Conservation (phyloP, 1,284 basidiomycete species). For the Veloporphyrellus conicus region DNA sequence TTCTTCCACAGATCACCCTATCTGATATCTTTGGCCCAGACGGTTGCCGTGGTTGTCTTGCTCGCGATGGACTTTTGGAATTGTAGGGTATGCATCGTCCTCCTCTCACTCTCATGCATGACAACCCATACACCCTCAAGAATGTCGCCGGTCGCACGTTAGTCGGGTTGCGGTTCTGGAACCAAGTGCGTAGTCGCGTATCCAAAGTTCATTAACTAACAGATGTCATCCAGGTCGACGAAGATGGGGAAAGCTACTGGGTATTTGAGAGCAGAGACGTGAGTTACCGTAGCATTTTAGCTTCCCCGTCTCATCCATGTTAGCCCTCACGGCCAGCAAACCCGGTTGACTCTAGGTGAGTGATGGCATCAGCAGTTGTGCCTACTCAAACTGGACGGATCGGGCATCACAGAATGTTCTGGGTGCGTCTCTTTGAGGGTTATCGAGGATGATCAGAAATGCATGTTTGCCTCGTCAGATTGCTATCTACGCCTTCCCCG, state of each 20-base stretch:
- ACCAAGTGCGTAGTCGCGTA: slow-evolving; percentile 56
- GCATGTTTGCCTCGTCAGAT: slow-evolving; percentile 46
- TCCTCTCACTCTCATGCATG: background rate
- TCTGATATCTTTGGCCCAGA: slow-evolving; percentile 46
- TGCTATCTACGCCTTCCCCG: slow-evolving; percentile 85
- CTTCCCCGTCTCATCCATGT: slow-evolving; percentile 8
- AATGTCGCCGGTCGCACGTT: slow-evolving; percentile 89
- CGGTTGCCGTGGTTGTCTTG: slow-evolving; percentile 85
- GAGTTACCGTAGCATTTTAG: slow-evolving; percentile 26
- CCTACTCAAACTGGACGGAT: slow-evolving; percentile 8
- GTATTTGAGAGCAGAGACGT: slow-evolving; percentile 93
- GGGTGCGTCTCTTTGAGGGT: slow-evolving; percentile 47
- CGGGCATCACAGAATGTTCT: slow-evolving; percentile 75
- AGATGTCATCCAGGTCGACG: slow-evolving; percentile 62
- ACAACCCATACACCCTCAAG: slow-evolving; percentile 36
- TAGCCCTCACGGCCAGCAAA: slow-evolving; percentile 89
- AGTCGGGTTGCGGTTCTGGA: slow-evolving; percentile 93
- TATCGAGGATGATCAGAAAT: slow-evolving; percentile 1
- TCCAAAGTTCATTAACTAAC: slow-evolving; percentile 8
- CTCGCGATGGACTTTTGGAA: slow-evolving; percentile 98
- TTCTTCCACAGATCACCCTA: slow-evolving; percentile 2
- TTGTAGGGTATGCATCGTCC: slow-evolving; percentile 58
- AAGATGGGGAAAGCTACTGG: slow-evolving; percentile 93
- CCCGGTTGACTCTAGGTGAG: slow-evolving; percentile 82
- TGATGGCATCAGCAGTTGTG: slow-evolving; percentile 13